These are phyloP conservation scores for Ramalina intermedia DNA, from an alignment of 495 filamentous ascomycete species.

Conservation along the genomic window DNA sequence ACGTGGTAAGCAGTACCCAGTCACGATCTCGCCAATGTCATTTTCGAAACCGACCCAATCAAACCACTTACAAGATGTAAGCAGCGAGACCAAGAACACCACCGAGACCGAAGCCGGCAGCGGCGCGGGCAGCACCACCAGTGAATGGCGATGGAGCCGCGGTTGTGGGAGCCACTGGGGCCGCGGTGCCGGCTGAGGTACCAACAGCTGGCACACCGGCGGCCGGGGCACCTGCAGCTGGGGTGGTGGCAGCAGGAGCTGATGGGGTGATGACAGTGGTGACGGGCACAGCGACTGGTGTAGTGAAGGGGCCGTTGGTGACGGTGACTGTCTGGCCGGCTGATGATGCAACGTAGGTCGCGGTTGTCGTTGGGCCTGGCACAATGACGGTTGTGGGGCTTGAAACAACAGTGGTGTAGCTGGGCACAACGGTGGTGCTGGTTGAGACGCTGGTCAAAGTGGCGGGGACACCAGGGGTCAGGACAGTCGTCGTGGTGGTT, in stretches of 20 bases:
- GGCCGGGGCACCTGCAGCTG: not conserved
- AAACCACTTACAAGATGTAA: constrained; percentile 24
- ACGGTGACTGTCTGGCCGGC: constrained; percentile 12
- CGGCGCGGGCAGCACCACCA: constrained; percentile 17
- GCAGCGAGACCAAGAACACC: constrained; percentile 24
- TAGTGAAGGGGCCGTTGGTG: constrained; percentile 7
- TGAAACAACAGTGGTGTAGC: constrained; percentile 13
- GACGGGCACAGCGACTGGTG: constrained; percentile 1
- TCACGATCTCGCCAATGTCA: not conserved
- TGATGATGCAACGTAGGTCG: constrained; percentile 7
- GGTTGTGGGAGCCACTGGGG: constrained; percentile 3
- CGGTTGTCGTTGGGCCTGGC: constrained; percentile 7
- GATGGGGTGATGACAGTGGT: constrained; percentile 6
- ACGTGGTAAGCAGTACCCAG: not conserved
- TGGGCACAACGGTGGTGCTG: constrained; percentile 10
- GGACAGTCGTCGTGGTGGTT: constrained; percentile 9
- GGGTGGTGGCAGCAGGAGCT: not conserved
- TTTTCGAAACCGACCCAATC: not conserved
- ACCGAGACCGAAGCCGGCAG: constrained; percentile 21
- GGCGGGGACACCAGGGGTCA: constrained; percentile 12
- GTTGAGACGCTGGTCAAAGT: constrained; percentile 4
- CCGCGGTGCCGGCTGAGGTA: not conserved
- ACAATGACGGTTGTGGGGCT: constrained; percentile 9
- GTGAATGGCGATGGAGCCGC: constrained; percentile 10
- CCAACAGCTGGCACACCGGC: not conserved